Evolutionary conservation across 768 basidiomycete genomes (phyloP).

Genomic region (Kwoniella heveanensis): DNA sequence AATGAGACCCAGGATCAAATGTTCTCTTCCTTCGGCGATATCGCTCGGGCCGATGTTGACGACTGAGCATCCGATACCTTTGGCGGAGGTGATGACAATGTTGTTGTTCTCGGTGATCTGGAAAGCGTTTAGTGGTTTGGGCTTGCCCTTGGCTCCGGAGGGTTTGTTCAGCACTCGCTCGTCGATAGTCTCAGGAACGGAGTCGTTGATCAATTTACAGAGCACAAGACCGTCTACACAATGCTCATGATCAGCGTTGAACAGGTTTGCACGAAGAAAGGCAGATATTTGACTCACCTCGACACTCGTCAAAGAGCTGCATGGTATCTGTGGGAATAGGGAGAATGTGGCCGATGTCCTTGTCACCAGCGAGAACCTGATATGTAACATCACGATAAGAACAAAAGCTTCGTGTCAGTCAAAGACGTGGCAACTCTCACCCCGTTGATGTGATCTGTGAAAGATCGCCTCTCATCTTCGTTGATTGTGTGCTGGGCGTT

Average conservation of each 20-base stretch:
- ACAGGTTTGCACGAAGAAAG: background rate
- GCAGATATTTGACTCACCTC: conserved; percentile 58
- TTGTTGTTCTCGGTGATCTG: conserved; percentile 99
- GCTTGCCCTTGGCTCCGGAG: conserved; percentile 63
- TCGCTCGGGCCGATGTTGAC: conserved; percentile 97
- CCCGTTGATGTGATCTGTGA: conserved; percentile 97
- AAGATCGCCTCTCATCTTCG: conserved; percentile 91
- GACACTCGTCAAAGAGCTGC: conserved; percentile 97
- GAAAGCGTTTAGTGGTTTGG: conserved; percentile 82
- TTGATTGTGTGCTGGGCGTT: conserved; percentile 97
- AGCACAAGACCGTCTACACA: conserved; percentile 82
- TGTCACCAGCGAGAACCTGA: conserved; percentile 87
- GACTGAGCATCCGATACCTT: conserved; percentile 96
- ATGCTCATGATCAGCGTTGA: background rate
- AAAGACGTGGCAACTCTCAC: conserved; percentile 60
- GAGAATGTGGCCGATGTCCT: conserved; percentile 75
- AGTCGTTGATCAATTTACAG: conserved; percentile 96
- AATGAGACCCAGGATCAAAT: conserved; percentile 94
- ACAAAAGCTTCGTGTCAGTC: background rate
- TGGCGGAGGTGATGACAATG: conserved; percentile 96
- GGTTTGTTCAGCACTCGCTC: conserved; percentile 96
- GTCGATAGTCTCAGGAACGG: conserved; percentile 98
- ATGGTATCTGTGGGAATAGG: conserved; percentile 95
- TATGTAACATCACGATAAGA: background rate
- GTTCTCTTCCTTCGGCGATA: conserved; percentile 88